These are phyloP conservation scores for Bipolaris gigantea DNA, from an alignment of 2,329 filamentous ascomycete species.

Conservation along the genomic window DNA sequence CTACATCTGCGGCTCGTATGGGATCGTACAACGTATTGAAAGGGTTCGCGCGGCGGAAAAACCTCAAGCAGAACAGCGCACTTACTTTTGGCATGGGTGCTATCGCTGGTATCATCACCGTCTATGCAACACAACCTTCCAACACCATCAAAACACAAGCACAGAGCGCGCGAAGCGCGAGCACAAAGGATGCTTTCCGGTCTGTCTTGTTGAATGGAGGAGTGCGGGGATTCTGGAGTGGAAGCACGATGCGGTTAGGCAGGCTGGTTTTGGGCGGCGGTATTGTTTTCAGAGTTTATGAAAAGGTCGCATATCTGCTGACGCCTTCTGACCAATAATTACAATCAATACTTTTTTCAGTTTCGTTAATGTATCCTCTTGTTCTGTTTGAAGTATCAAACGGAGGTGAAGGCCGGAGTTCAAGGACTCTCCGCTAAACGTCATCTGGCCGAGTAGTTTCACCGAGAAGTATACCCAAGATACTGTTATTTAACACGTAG, in stretches of 20 bases:
- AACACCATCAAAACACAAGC: slow-evolving; percentile 49
- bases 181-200: slow-evolving; percentile 27
- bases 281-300: slow-evolving; percentile 39
- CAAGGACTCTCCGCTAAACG: too few relatives aligned
- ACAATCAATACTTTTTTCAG: neutral
- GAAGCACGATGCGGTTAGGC: slow-evolving; percentile 34
- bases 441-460: too few relatives aligned
- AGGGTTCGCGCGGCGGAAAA: slow-evolving; percentile 31
- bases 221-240: slow-evolving; percentile 34
- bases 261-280: slow-evolving; percentile 36
- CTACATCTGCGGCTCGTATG: slow-evolving; percentile 54
- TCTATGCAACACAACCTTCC: slow-evolving; percentile 50
- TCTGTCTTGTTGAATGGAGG: slow-evolving; percentile 28
- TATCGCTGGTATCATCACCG: slow-evolving; percentile 39
- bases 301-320: slow-evolving; percentile 27
- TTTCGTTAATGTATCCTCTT: neutral
- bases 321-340: neutral
- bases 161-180: slow-evolving; percentile 37
- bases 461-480: too few relatives aligned
- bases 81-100: slow-evolving; percentile 35
- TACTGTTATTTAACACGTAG: too few relatives aligned
- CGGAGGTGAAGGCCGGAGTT: neutral
- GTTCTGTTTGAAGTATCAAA: too few relatives aligned
- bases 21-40: slow-evolving; percentile 54
- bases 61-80: slow-evolving; percentile 25